Conservation (phyloP, 257 asterid genomes). For the Gentiana macrophylla region DNA sequence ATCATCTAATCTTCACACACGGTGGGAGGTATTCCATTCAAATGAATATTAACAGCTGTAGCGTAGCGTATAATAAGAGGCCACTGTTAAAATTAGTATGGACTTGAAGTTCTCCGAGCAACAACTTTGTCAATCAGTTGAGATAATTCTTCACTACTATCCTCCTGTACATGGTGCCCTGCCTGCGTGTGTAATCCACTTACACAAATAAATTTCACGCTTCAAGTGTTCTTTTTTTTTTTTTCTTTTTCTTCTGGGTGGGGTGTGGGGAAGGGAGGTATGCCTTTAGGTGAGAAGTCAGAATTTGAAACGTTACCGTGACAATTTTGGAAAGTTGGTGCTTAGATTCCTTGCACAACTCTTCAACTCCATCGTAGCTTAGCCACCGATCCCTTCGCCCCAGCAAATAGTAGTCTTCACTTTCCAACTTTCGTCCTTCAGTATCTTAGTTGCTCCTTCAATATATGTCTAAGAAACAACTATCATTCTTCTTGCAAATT, state of each 20-base stretch:
- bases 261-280: too few relatives aligned
- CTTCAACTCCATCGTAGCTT: slow-evolving; percentile 77
- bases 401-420: slow-evolving; percentile 59
- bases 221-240: too few relatives aligned
- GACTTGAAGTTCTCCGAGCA: slow-evolving; percentile 24
- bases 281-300: too few relatives aligned
- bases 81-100: too few relatives aligned
- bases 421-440: slow-evolving; percentile 56
- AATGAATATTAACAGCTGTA: too few relatives aligned
- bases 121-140: slow-evolving; percentile 47
- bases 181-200: slow-evolving; percentile 37
- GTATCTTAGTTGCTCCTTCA: slow-evolving; percentile 57
- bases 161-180: slow-evolving; percentile 94
- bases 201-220: background rate
- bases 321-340: slow-evolving; percentile 64
- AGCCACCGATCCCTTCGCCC: slow-evolving; percentile 93
- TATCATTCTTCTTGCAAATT: too few relatives aligned
- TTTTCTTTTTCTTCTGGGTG: too few relatives aligned
- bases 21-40: too few relatives aligned
- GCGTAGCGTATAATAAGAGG: too few relatives aligned
- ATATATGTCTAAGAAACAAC: slow-evolving; percentile 30
- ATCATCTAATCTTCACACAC: too few relatives aligned
- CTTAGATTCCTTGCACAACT: slow-evolving; percentile 66
- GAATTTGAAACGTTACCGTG: slow-evolving; percentile 27
- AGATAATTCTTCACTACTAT: slow-evolving; percentile 69